A percentile compares a stretch with the other conserved stretches of the same genome.
Conservation (phyloP, 2,329 filamentous ascomycete genomes). For the Penicillium sclerotiorum region DNA sequence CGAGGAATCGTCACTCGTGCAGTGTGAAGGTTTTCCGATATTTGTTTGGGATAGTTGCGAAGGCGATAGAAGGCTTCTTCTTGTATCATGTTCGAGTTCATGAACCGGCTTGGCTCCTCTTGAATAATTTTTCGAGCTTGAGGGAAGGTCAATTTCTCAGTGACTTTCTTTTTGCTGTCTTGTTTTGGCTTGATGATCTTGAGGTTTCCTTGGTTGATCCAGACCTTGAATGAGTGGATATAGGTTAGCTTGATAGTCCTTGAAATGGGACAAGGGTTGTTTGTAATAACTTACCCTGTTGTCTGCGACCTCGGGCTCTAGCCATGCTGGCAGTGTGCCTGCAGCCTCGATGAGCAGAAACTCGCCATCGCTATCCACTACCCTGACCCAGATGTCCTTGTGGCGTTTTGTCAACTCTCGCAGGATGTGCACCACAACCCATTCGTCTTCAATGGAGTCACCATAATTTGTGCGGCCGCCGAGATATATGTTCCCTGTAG, state of each 20-base stretch:
- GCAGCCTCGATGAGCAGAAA: constrained; percentile 95
- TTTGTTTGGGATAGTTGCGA: constrained; percentile 77
- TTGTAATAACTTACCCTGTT: constrained; percentile 60
- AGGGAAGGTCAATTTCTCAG: constrained; percentile 59
- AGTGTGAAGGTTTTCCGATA: constrained; percentile 74
- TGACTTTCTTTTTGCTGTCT: constrained; percentile 47
- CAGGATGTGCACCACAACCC: constrained; percentile 90
- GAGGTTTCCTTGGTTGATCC: constrained; percentile 79
- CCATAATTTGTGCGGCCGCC: constrained; percentile 82
- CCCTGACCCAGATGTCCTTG: constrained; percentile 75
- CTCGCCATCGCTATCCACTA: constrained; percentile 88
- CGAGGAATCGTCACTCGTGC: constrained; percentile 75
- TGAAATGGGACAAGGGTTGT: background rate
- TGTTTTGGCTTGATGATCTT: constrained; percentile 65
- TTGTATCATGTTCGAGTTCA: constrained; percentile 75
- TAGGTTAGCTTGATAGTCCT: background rate
- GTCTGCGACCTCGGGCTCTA: constrained; percentile 85
- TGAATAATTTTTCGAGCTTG: constrained; percentile 67
- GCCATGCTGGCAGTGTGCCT: constrained; percentile 81
- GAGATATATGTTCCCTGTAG: constrained; percentile 59
- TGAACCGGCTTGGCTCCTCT: constrained; percentile 58
- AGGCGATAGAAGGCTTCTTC: constrained; percentile 89
- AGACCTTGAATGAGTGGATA: constrained; percentile 56
- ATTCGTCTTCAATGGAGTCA: constrained; percentile 95
- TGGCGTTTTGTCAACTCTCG: constrained; percentile 76